A percentile compares a stretch with the other conserved stretches of the same genome.
Conservation (phyloP, 1,139 yeast genomes). For the Geotrichum australiense region DNA sequence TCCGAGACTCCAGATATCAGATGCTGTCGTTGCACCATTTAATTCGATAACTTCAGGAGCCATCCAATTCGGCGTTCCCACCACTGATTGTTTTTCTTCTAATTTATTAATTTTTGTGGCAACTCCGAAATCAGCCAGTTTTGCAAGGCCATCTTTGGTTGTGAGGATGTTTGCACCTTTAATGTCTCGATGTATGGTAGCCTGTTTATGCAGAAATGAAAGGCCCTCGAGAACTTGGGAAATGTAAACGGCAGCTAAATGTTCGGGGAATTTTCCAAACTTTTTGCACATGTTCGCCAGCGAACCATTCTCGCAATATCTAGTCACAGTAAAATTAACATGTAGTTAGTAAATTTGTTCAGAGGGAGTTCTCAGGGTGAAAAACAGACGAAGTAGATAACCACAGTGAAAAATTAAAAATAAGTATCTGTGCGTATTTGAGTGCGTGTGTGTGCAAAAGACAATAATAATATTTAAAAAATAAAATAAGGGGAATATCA, state of each 20-base stretch:
- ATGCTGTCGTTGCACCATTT: constrained; percentile 81
- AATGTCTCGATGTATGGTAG: constrained; percentile 71
- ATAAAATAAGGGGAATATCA: no score
- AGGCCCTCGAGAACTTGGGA: constrained; percentile 71
- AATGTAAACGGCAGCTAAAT: constrained; percentile 52
- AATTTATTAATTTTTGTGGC: constrained; percentile 42
- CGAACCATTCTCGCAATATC: constrained; percentile 81
- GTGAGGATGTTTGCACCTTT: constrained; percentile 72
- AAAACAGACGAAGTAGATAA: no score
- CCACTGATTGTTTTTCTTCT: constrained; percentile 30
- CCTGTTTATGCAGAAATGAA: constrained; percentile 58
- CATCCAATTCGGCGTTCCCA: constrained; percentile 83
- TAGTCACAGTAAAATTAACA: no score
- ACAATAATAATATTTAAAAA: no score
- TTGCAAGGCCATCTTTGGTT: constrained; percentile 52
- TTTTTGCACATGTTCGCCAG: constrained; percentile 59
- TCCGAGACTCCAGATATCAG: constrained; percentile 76
- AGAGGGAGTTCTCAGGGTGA: no score
- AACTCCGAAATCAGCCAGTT: constrained; percentile 75
- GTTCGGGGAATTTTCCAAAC: constrained; percentile 50
- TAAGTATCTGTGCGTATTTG: no score
- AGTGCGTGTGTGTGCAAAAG: no score
- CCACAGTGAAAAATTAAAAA: no score
- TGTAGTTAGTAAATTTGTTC: no score
- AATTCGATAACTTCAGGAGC: constrained; percentile 76